These are phyloP conservation scores for Stagonosporopsis vannaccii DNA, from an alignment of 2,329 filamentous ascomycete genomes.

Conservation along the genomic window DNA sequence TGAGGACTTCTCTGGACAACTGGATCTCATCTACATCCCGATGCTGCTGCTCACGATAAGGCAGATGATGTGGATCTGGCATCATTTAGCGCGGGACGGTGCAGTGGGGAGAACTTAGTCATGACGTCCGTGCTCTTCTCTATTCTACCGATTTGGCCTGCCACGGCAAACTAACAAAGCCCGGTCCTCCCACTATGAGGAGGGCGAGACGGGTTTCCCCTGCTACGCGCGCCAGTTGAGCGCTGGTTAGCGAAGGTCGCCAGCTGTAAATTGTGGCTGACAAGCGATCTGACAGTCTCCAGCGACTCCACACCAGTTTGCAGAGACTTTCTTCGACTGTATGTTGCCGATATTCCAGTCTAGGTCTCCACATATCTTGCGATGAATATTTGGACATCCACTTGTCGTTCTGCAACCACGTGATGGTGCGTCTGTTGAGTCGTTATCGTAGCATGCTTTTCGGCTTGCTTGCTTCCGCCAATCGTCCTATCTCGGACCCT, in stretches of 20 bases:
- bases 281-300: constrained; percentile 17
- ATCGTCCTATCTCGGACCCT: constrained; percentile 15
- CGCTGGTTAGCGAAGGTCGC: not conserved
- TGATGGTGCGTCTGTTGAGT: constrained; percentile 16
- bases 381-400: not conserved
- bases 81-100: constrained; percentile 19
- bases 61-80: constrained; percentile 24
- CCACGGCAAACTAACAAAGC: constrained; percentile 19
- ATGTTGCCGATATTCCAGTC: constrained; percentile 17
- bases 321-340: constrained; percentile 15
- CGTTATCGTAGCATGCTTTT: constrained; percentile 3
- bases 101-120: constrained; percentile 20
- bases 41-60: constrained; percentile 15
- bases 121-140: constrained; percentile 16
- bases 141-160: constrained; percentile 10
- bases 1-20: constrained; percentile 4
- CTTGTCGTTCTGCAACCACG: constrained; percentile 4
- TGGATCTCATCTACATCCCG: constrained; percentile 8
- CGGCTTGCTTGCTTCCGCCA: constrained; percentile 11
- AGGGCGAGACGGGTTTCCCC: not conserved
- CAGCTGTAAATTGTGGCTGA: constrained; percentile 6
- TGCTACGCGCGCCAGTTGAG: not conserved
- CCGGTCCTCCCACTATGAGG: constrained; percentile 12
- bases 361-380: constrained; percentile 8
- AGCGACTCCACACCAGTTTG: constrained; percentile 14